phyloP scores from a whole-genome alignment of 202 grass and related monocot species.

The Bolboschoenoplectus hybrid region DNA sequence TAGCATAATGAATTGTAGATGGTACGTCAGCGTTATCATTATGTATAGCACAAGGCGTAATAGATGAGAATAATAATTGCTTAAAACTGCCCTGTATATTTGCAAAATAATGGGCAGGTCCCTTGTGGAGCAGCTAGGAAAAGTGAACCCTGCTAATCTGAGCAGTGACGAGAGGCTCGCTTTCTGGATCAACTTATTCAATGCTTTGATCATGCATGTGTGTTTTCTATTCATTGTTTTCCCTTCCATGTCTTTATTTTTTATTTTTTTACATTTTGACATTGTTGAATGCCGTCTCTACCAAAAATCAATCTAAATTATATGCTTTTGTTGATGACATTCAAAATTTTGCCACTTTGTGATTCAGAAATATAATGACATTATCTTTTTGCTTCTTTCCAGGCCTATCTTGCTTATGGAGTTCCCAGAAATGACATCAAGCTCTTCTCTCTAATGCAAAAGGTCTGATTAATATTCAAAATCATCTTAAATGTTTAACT shows the following conservation, averaged over 20 bases:
- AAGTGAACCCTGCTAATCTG: conserved; percentile 70
- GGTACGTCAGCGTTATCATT: conserved; percentile 5
- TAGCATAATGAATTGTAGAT: conserved; percentile 20
- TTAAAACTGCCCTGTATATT: conserved; percentile 2
- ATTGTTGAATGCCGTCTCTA: not conserved
- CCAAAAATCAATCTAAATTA: conserved; percentile 2
- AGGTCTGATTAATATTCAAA: conserved; percentile 54
- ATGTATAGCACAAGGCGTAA: not conserved
- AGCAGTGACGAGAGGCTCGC: conserved; percentile 76
- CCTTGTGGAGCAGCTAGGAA: conserved; percentile 91
- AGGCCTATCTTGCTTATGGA: conserved; percentile 99
- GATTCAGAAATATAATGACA: not conserved
- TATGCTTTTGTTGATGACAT: conserved; percentile 6
- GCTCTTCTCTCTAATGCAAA: conserved; percentile 97
- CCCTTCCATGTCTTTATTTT: not conserved
- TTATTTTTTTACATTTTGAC: not conserved
- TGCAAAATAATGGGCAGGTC: conserved; percentile 59
- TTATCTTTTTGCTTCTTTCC: conserved; percentile 31
- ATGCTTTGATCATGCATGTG: conserved; percentile 99
- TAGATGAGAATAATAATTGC: not conserved
- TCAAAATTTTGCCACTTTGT: not conserved
- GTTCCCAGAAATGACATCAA: conserved; percentile 96
- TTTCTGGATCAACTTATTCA: conserved; percentile 98
- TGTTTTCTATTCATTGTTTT: conserved; percentile 40
- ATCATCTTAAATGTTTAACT: conserved; percentile 37